phyloP scores from a whole-genome alignment of 2,329 filamentous ascomycete genomes.

The Penicillium sp. region DNA sequence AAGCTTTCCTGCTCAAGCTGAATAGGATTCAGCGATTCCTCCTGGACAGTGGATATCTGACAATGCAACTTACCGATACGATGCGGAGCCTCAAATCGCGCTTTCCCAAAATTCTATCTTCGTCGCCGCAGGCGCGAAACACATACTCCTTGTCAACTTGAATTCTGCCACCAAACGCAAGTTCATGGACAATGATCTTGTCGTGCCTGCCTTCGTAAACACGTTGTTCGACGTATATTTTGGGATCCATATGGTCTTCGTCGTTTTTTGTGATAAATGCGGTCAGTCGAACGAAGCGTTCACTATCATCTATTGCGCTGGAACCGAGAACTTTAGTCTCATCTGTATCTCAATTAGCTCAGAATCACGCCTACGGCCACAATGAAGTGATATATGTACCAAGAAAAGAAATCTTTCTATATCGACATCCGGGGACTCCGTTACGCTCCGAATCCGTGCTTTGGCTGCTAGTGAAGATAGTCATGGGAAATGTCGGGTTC shows the following conservation, averaged over 20 bases:
- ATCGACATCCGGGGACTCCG: conserved; percentile 12
- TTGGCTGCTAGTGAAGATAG: conserved; percentile 15
- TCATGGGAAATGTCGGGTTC: conserved; percentile 4
- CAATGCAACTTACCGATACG: conserved; percentile 11
- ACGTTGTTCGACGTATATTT: conserved; percentile 17
- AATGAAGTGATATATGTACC: conserved; percentile 6
- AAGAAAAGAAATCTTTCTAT: conserved; percentile 16
- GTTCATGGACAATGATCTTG: conserved; percentile 13
- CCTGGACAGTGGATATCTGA: neutral
- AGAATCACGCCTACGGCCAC: neutral
- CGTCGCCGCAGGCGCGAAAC: conserved; percentile 16
- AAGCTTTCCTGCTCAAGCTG: conserved; percentile 14
- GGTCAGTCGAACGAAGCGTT: conserved; percentile 1
- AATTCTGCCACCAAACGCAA: conserved; percentile 10
- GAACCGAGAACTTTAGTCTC: conserved; percentile 6
- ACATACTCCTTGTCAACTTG: conserved; percentile 14
- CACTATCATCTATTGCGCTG: neutral
- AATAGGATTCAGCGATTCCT: conserved; percentile 4
- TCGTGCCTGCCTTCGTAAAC: conserved; percentile 8
- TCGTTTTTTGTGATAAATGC: conserved; percentile 8
- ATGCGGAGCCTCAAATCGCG: conserved; percentile 15
- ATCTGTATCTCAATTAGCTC: conserved; percentile 1
- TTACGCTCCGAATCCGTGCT: conserved; percentile 11
- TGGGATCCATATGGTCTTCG: conserved; percentile 7
- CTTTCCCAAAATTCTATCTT: conserved; percentile 13